Base-by-base conservation (phyloP, 2,329 filamentous ascomycete species). In the Tolypocladium sp. region DNA sequence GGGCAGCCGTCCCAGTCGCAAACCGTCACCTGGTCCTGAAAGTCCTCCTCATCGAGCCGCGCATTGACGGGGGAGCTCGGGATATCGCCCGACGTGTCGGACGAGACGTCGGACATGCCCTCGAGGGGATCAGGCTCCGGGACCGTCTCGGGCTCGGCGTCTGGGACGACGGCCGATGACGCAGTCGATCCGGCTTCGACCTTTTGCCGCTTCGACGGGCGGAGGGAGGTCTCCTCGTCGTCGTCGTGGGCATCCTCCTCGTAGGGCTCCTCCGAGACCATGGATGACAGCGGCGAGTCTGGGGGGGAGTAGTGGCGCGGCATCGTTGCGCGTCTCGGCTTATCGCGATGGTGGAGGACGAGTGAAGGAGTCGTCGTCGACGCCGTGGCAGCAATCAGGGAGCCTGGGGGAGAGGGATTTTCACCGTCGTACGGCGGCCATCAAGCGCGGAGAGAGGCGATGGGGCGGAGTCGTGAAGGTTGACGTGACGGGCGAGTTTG, bases 51-150 rank as follows among this genome's bases (percentile, higher is more conserved):
- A 61, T 91, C 88, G 44, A 85, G 77, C 69, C 88, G 70, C 76
- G 89, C 74, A 74, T 88, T 80, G 70, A 81, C 77, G 20, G 86
- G 86, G 1, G 87, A 90, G 69, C 84, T 87, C 33, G 90, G 90
- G 55, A 92, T 85, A 59, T 91, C 92, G 72, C 91, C 91, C 40
- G 90, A 92, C 56, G 90, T 95, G 74, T 99, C 94, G 57, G 90
- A 91, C 9, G 92, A 96, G 61, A 97, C 87, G 58, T 92, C 89
- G 57, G 85, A 84, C 76, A 83, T 76, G 66, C 77, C 80, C 61
- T 83, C 81, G 51, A 84, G 75, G 65, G 82, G 73, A 72, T 85
- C 73, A 61, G 81, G 72, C 57, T 80, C 75, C 15, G 76, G 76
- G 3, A 77, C 77, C 10, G 76, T 69, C 52, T 82, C 79, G 55